These are phyloP conservation scores for Hyaloscypha bicolor DNA, from an alignment of 495 filamentous ascomycete genomes.

Conservation along the genomic window DNA sequence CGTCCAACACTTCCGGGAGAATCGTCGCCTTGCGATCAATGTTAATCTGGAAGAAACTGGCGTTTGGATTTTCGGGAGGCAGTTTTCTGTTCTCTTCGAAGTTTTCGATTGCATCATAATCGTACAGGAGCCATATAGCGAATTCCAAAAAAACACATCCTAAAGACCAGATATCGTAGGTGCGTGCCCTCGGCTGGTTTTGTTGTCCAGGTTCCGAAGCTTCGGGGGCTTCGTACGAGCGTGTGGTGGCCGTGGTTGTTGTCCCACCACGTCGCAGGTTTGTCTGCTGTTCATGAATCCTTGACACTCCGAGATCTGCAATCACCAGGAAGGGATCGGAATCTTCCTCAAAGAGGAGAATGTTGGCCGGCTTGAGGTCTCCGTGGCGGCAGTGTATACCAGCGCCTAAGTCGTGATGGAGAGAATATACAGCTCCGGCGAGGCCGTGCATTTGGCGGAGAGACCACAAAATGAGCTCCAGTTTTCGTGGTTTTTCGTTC, in stretches of 20 bases:
- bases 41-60: not conserved
- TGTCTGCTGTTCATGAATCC: not conserved
- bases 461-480: no score
- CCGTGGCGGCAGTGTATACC: not conserved
- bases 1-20: not conserved
- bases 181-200: no score
- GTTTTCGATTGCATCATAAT: no score
- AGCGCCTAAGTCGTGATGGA: not conserved
- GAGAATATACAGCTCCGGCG: not conserved
- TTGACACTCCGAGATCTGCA: not conserved
- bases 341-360: not conserved
- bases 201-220: no score
- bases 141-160: no score
- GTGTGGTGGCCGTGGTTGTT: not conserved
- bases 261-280: not conserved
- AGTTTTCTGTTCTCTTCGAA: no score
- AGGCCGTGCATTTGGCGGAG: not conserved
- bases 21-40: not conserved
- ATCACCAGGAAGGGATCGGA: not conserved
- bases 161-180: no score
- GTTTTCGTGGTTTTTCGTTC: no score
- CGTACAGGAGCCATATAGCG: no score
- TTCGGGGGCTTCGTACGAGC: no score
- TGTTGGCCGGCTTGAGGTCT: not conserved
- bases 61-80: not conserved